Base-by-base conservation (phyloP, 2,329 filamentous ascomycete genomes). In the Elsinoe fawcettii region DNA sequence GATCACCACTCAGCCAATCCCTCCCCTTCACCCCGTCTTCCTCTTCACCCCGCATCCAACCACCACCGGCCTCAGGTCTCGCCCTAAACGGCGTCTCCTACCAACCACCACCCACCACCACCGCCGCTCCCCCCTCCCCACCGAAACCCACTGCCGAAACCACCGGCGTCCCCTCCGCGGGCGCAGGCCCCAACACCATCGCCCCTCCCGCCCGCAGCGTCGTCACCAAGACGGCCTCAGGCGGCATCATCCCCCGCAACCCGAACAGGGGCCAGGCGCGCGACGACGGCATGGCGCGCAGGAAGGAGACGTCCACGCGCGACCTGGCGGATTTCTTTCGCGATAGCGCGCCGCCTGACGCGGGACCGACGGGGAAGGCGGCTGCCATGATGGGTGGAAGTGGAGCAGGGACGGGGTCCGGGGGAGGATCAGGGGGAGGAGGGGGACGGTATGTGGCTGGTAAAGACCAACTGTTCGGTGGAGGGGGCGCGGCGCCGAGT, bases 301-400 rank as follows among this genome's bases (percentile, higher is more conserved):
- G 55, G 18, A 59, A 68, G 16, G 67, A 64, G 18, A 63, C 53
- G 3, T 59, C 64, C 1, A 74, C 71, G 2, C 70, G 68, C 37
- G 73, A 75, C 57, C 64, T 75, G 30, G 73, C 73, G 2, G 73
- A 75, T 55, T 76, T 76, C 60, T 58, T 76, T 37, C 67, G 68
- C 30, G 71, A 68, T 27, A 73, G 69, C 1, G 74, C 71, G 0
- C 74, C 74, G 12, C 60, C 60, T 3, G 63, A 59, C 2, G 64
- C 62, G 5, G 41, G 20, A 7, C 54, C 56, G 3, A 34, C 54
- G 14, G 59, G 63, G 30, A 53, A 63, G 23, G 59, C 63, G 3
- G 58, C 60, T 32, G 62, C 61, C 27, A 53, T 49, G 14, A 58
- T 64, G 39, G 68, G 66, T 34, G 58, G 51, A 32, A 43, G 57